These are phyloP conservation scores for Fonsecaea pedrosoi DNA, from an alignment of 2,329 filamentous ascomycete species.

Conservation along the genomic window DNA sequence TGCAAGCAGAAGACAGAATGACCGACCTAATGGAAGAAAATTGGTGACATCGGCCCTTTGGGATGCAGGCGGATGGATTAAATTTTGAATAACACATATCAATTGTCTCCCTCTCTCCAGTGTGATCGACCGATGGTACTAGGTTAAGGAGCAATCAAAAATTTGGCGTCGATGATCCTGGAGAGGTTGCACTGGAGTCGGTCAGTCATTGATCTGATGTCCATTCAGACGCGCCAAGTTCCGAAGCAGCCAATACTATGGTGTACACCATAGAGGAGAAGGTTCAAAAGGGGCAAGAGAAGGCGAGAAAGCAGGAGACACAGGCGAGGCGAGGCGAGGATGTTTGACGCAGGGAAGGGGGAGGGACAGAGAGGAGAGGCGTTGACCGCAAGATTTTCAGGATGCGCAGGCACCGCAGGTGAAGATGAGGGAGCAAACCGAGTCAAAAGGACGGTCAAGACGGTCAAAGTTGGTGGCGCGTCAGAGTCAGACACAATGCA, in stretches of 20 bases:
- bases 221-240: not conserved
- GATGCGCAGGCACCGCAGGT: not conserved
- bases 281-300: not conserved
- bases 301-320: not conserved
- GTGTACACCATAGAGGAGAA: not conserved
- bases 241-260: not conserved
- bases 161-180: not conserved
- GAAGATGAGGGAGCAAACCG: not conserved
- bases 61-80: not conserved
- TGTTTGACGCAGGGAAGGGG: not conserved
- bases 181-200: slow-evolving; percentile 6
- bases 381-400: slow-evolving; percentile 13
- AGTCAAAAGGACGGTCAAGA: slow-evolving; percentile 16
- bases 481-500: not conserved
- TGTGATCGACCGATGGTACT: not conserved
- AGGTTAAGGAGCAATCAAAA: not conserved
- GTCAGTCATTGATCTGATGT: slow-evolving; percentile 15
- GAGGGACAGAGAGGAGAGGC: not conserved
- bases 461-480: not conserved
- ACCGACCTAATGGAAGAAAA: not conserved
- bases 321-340: not conserved
- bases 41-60: not conserved
- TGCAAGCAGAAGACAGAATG: not conserved
- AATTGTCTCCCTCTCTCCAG: not conserved
- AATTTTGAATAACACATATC: not conserved